Evolutionary conservation across 352 stramenopile species (phyloP), one percentile per base, ranked within the genome.

Genomic region (Pilasporangium apinafurcum): DNA sequence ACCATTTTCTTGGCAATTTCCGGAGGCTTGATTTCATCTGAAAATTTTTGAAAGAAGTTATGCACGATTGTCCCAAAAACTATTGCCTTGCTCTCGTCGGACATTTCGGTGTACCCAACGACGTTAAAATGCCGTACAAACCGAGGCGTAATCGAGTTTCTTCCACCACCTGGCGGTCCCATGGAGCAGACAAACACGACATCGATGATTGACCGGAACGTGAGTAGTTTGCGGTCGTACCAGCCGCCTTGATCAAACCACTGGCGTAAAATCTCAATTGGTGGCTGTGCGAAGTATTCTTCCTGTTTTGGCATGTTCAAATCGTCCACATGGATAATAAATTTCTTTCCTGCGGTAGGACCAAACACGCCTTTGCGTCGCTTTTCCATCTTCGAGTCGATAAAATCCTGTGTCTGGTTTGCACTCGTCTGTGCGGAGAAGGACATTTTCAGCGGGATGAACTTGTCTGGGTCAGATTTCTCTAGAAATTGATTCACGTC

Each of bases 221-320:
- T 68, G 4, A 97, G 63, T 9, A 96, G 65, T 48, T 98, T 98
- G 9, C 85, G 74, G 50, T 97, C 93, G 54, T 97, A 98, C 93
- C 93, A 98, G 3, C 92, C 93, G 33, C 72, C 86, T 55, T 98
- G 90, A 54, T 97, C 86, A 39, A 98, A 96, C 84, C 85, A 97
- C 60, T 98, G 92, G 0, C 92, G 71, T 29, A 98, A 40, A 18
- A 98, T 91, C 55, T 98, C 93, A 37, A 98, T 95, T 6, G 93
- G 88, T 8, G 93, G 93, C 64, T 98, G 92, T 1, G 93, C 93
- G 37, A 96, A 95, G 45, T 94, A 97, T 41, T 94, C 82, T 47
- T 98, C 92, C 27, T 88, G 80, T 51, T 96, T 95, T 1, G 92
- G 92, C 93, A 98, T 98, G 58, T 98, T 98, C 7, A 98, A 55